Conservation (phyloP, 2,329 filamentous ascomycete genomes). For the Chrysoporthe cubensis region DNA sequence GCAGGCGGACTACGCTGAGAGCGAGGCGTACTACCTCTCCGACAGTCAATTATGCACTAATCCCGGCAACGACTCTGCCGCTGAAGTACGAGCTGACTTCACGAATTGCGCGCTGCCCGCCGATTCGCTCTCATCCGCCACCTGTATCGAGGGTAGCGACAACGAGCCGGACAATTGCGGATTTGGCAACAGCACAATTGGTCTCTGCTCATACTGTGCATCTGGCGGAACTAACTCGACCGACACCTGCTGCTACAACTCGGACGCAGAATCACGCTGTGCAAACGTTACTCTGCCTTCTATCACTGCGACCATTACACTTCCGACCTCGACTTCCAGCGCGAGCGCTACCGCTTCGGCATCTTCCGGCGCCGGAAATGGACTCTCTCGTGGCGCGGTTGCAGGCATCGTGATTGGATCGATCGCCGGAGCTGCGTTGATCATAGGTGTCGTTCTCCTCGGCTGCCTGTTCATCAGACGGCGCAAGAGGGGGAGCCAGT, state of each 20-base stretch:
- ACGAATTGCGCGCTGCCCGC: constrained; percentile 83
- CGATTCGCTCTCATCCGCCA: constrained; percentile 71
- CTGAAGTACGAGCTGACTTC: constrained; percentile 89
- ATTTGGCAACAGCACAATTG: constrained; percentile 70
- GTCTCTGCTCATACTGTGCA: constrained; percentile 86
- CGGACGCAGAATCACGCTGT: constrained; percentile 75
- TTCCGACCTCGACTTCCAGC: constrained; percentile 53
- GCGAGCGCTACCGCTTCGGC: constrained; percentile 45
- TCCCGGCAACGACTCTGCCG: constrained; percentile 66
- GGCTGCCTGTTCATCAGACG: constrained; percentile 58
- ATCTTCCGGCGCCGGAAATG: constrained; percentile 36
- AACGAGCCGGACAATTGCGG: constrained; percentile 92
- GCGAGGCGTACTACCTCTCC: constrained; percentile 82
- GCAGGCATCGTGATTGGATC: constrained; percentile 88
- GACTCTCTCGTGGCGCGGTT: constrained; percentile 81
- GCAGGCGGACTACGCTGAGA: constrained; percentile 78
- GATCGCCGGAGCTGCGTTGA: constrained; percentile 68
- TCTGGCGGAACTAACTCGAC: constrained; percentile 86
- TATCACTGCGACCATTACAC: constrained; percentile 70
- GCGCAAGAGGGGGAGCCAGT: constrained; percentile 62
- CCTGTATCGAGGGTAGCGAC: constrained; percentile 73
- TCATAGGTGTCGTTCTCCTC: constrained; percentile 72
- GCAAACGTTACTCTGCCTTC: constrained; percentile 76
- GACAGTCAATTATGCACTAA: constrained; percentile 74
- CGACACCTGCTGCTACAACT: constrained; percentile 90